Evolutionary conservation across 2,329 filamentous ascomycete species (phyloP).

Genomic region (Fusarium sp.): DNA sequence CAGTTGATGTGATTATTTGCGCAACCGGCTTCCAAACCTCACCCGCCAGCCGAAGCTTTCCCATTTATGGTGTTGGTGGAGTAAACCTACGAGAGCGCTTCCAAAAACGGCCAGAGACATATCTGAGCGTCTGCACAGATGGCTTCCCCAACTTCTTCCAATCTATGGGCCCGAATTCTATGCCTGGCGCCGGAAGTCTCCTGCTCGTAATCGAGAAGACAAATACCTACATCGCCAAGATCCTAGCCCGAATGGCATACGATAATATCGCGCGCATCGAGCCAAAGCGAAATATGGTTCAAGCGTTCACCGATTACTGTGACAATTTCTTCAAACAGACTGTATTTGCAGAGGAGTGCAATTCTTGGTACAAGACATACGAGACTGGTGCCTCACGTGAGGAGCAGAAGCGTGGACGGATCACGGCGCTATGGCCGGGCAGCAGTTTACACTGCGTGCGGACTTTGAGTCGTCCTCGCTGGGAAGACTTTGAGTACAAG

Average conservation of each 20-base stretch:
- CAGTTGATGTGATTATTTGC: not conserved
- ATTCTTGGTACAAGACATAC: slow-evolving; percentile 20
- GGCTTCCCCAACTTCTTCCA: slow-evolving; percentile 16
- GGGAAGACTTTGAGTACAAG: slow-evolving; percentile 14
- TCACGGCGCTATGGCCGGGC: slow-evolving; percentile 7
- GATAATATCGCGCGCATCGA: slow-evolving; percentile 5
- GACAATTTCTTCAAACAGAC: slow-evolving; percentile 1
- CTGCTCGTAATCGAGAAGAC: slow-evolving; percentile 6
- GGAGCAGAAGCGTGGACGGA: not conserved
- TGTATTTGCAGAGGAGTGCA: slow-evolving; percentile 13
- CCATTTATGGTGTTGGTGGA: not conserved
- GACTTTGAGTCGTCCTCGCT: not conserved
- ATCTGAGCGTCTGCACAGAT: slow-evolving; percentile 16
- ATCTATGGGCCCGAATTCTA: slow-evolving; percentile 10
- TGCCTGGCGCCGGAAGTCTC: not conserved
- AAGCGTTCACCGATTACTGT: not conserved
- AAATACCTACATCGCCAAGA: slow-evolving; percentile 1
- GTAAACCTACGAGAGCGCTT: slow-evolving; percentile 10
- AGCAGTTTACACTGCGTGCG: slow-evolving; percentile 15
- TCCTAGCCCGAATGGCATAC: slow-evolving; percentile 2
- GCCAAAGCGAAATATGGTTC: not conserved
- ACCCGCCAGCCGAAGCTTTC: slow-evolving; percentile 6
- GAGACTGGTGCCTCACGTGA: not conserved
- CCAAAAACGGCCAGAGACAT: slow-evolving; percentile 10
- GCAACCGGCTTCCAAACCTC: slow-evolving; percentile 16